These are phyloP conservation scores for Colletotrichum sp. DNA, from an alignment of 2,329 filamentous ascomycete species.

Conservation along the genomic window DNA sequence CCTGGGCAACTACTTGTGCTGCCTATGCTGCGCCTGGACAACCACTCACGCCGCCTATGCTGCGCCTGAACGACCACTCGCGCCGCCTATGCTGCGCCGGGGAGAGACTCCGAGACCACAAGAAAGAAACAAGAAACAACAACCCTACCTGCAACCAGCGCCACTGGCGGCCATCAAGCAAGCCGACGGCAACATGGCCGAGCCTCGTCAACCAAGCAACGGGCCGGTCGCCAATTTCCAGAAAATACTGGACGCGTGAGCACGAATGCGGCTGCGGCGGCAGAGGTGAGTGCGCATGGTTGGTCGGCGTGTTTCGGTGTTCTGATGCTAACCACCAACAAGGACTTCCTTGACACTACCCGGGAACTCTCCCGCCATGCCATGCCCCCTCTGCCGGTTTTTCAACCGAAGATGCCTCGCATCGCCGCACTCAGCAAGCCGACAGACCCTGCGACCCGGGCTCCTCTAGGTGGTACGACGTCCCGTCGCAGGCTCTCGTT, in stretches of 20 bases:
- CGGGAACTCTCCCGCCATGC: neutral
- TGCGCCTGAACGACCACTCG: neutral
- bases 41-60: neutral
- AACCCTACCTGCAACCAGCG: neutral
- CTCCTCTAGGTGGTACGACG: neutral
- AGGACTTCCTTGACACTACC: neutral
- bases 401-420: neutral
- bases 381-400: neutral
- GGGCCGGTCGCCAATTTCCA: neutral
- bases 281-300: neutral
- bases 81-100: neutral
- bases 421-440: neutral
- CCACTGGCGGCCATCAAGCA: neutral
- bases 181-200: neutral
- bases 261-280: neutral
- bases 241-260: neutral
- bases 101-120: neutral
- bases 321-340: neutral
- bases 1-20: neutral
- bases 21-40: neutral
- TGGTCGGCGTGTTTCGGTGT: neutral
- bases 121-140: neutral
- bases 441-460: neutral
- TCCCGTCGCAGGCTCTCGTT: neutral
- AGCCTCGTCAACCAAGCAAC: neutral